Evolutionary conservation across 1,284 basidiomycete species (phyloP).

Genomic region (Peniophora sp.): DNA sequence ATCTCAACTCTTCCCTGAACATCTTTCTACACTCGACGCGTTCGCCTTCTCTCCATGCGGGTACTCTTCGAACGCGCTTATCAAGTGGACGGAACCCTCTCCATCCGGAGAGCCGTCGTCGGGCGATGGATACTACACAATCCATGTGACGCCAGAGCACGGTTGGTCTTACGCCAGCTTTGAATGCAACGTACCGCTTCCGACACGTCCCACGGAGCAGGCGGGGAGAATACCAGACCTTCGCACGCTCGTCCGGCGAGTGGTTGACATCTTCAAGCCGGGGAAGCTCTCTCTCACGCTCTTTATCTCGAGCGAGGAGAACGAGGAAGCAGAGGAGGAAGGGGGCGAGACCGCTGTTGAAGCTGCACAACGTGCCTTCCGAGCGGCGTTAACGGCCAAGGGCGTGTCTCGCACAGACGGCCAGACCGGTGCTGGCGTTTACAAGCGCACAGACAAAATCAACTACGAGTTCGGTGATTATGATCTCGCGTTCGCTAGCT

Average conservation of each 20-base stretch:
- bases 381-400: conserved; percentile 37
- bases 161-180: conserved; percentile 98
- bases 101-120: background rate
- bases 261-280: conserved; percentile 91
- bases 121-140: conserved; percentile 95
- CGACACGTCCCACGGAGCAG: conserved; percentile 27
- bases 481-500: conserved; percentile 89
- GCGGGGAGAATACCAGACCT: conserved; percentile 59
- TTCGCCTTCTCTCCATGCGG: conserved; percentile 96
- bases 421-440: conserved; percentile 27
- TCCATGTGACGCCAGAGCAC: conserved; percentile 97
- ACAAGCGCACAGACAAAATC: conserved; percentile 89
- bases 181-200: conserved; percentile 94
- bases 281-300: conserved; percentile 83
- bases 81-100: conserved; percentile 48
- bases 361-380: conserved; percentile 63
- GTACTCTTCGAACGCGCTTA: conserved; percentile 91
- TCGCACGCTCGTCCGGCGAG: conserved; percentile 74
- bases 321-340: conserved; percentile 40
- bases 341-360: conserved; percentile 50
- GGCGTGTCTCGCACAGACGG: conserved; percentile 5
- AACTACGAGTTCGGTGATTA: conserved; percentile 97
- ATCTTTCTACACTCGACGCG: conserved; percentile 81
- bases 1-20: conserved; percentile 70
- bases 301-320: conserved; percentile 74